phyloP scores from a whole-genome alignment of 345 rosid species.

The Brassica cretica region DNA sequence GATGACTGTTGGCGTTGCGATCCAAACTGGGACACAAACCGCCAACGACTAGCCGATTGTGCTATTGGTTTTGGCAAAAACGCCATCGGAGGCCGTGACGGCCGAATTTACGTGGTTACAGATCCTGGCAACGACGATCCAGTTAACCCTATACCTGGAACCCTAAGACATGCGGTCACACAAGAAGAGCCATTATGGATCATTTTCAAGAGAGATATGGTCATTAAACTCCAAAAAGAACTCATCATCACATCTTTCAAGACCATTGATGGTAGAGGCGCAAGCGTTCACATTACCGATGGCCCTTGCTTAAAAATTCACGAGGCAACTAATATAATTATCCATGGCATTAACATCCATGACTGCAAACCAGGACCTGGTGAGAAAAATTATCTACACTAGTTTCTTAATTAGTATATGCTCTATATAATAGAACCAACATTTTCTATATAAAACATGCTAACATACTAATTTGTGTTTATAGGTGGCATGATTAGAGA shows the following conservation, averaged over 20 bases:
- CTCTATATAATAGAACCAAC: background rate
- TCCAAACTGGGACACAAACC: constrained; percentile 74
- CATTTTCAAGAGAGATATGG: constrained; percentile 75
- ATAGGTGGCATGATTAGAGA: constrained; percentile 48
- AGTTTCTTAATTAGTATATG: background rate
- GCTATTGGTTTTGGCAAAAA: constrained; percentile 79
- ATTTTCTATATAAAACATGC: background rate
- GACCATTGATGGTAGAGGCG: constrained; percentile 81
- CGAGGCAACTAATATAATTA: constrained; percentile 59
- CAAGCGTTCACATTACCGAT: constrained; percentile 67
- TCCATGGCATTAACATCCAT: constrained; percentile 75
- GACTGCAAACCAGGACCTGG: constrained; percentile 59
- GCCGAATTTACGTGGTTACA: constrained; percentile 62
- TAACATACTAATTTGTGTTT: background rate
- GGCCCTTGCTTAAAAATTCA: constrained; percentile 84
- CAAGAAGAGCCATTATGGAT: constrained; percentile 83
- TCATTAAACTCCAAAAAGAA: constrained; percentile 59
- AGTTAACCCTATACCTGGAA: constrained; percentile 64
- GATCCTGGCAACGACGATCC: constrained; percentile 61
- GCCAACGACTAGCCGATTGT: constrained; percentile 65
- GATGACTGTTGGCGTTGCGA: constrained; percentile 89
- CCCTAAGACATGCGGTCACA: constrained; percentile 66
- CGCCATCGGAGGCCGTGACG: constrained; percentile 68
- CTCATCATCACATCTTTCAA: constrained; percentile 68
- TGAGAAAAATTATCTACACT: background rate